These are phyloP conservation scores for Citrullus mucosospermus DNA, from an alignment of 306 rosid genomes.

Conservation along the genomic window DNA sequence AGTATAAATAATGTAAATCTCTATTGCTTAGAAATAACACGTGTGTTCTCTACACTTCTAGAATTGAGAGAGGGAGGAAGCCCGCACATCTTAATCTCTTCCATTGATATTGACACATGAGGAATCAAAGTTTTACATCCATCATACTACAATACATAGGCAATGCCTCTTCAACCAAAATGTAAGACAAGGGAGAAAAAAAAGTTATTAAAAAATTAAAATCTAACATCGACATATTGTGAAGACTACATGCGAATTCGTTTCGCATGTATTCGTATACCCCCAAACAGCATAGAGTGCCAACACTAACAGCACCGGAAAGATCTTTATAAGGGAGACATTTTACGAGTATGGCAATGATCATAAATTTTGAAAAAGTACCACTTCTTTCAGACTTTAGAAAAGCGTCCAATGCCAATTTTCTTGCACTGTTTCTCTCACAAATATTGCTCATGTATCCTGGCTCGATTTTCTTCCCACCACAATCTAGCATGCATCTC, in stretches of 20 bases:
- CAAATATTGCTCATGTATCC: conserved; percentile 91
- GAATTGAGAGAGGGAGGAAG: neutral
- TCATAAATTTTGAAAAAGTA: conserved; percentile 16
- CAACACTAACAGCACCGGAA: conserved; percentile 31
- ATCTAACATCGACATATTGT: conserved; percentile 4
- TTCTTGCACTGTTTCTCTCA: conserved; percentile 15
- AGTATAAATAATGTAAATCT: neutral
- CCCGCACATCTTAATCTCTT: conserved; percentile 1
- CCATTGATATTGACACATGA: conserved; percentile 24
- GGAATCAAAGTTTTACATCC: conserved; percentile 32
- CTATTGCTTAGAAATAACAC: neutral
- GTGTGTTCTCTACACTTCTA: neutral
- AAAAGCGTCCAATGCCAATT: conserved; percentile 16
- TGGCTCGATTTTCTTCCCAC: conserved; percentile 98
- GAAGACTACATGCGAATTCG: neutral
- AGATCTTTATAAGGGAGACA: conserved; percentile 34
- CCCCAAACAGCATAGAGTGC: conserved; percentile 31
- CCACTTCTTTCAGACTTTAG: conserved; percentile 21
- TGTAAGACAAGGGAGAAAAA: neutral
- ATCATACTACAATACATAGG: conserved; percentile 25
- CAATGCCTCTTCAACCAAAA: conserved; percentile 14
- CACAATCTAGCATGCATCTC: conserved; percentile 94
- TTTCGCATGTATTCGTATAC: conserved; percentile 14
- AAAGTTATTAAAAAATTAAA: conserved; percentile 11
- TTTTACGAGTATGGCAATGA: conserved; percentile 32